Base-by-base conservation (phyloP, 305 asterid species). In the Ruellia speciosa region DNA sequence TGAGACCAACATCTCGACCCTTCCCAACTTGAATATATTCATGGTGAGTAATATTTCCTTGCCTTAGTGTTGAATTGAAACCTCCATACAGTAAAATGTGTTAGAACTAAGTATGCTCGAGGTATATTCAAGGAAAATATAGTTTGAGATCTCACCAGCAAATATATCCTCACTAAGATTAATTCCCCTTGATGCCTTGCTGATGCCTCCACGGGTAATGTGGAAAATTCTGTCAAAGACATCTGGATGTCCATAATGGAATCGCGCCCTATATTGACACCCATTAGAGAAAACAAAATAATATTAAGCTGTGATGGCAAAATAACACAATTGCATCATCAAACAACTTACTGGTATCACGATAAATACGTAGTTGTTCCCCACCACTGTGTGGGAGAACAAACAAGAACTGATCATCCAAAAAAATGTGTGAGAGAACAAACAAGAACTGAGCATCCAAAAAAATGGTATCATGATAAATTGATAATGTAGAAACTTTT, bases 1-100 rank as follows among this genome's bases (percentile, higher is more conserved):
- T 92, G 56, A 92, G 89, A 63, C 99, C 99, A 70, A 92, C 99
- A 78, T 88, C 97, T 69, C 99, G 74, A 19, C 97, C 99, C 79
- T 88, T 92, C 65, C 99, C 99, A 56, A 89, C 96, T 78, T 92
- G 99, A 71, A 92, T 86, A 63, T 88, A 92, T 72, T 88, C 99
- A 59, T 92, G 99, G 73, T 92, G 97, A 62, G 99, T 92, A 59
- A 92, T 28, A 70, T 92, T 92, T 69, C 99, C 99, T 60, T 96
- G 94, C 59, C 99, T 76, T 67, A 92, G 75, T 6, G 87, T 86
- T 64, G 99, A 86, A 72, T 92, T 92, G 74, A 92, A 92, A 72
- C 98, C 98, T 92, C 65, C 68, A 67, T 51, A 65, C 39, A 37
- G 41, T 50, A 56, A 59, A 35, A 52, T 17, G 49, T 73, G 18